Base-by-base conservation (phyloP, 1,284 basidiomycete species). In the Phaffia rhodozyma region DNA sequence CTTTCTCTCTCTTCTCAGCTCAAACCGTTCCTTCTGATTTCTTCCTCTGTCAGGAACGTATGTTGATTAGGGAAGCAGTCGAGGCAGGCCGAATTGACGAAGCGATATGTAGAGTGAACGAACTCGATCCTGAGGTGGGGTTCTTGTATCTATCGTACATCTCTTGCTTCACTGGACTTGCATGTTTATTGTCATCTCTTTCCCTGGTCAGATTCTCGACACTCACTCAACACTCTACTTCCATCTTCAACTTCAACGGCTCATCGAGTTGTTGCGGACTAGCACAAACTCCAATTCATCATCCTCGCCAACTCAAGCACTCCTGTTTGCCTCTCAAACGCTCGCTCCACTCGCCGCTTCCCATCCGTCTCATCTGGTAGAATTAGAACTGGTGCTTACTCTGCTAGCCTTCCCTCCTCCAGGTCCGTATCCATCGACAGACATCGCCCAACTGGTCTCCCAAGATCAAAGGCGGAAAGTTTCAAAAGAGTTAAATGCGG, bases 361-460 rank as follows among this genome's bases (percentile, higher is more conserved):
- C 78, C 89, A 87, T 65, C 92, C 92, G 0, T 88, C 96, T 71
- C 96, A 96, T 74, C 79, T 98, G 29, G 78, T 83, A 20, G 93
- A 97, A 72, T 79, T 98, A 47, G 94, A 98, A 76, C 82, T 86
- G 58, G 96, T 93, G 23, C 97, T 98, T 92, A 89, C 91, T 27
- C 76, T 98, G 54, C 79, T 98, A 9, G 93, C 92, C 9, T 97
- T 97, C 75, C 72, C 82, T 18, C 48, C 65, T 20, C 61, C 65
- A 21, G 66, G 66, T 53, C 65, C 67, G 54, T 65, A 67, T 53
- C 71, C 74, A n/a, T 89, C 90, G 3, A 71, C 79, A 56, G 81
- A 82, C 32, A 86, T 92, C 63, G 79, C 83, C 51, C 86, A 89
- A 69, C 2, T 52, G 68, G 0, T 61, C 63, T 23, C 65, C 68